Percentiles rank a stretch among this genome's conserved stretches.
Conservation (phyloP, 495 filamentous ascomycete genomes). For the Penicillium lagena region DNA sequence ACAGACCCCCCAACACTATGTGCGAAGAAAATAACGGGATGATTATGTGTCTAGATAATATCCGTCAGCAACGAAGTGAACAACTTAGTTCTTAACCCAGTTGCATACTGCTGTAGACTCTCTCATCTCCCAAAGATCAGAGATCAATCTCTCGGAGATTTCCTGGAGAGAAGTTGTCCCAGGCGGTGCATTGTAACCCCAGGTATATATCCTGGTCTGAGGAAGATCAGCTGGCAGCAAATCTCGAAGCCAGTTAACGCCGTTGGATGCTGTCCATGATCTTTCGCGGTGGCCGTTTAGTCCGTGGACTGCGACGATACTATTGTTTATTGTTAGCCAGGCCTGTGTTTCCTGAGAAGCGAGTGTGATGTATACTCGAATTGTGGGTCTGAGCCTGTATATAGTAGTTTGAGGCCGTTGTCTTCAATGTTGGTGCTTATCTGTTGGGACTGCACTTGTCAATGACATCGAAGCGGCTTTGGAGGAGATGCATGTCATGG, state of each 20-base stretch:
- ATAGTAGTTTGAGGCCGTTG: background rate
- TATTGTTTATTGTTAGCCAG: background rate
- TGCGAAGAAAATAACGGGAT: constrained; percentile 28
- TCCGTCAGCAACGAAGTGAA: background rate
- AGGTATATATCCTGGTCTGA: constrained; percentile 39
- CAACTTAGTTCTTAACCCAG: too few relatives aligned
- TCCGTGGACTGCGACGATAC: constrained; percentile 24
- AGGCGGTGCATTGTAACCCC: constrained; percentile 38
- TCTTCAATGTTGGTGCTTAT: background rate
- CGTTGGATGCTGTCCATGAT: constrained; percentile 33
- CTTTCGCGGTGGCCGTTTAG: constrained; percentile 18
- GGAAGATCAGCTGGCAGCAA: constrained; percentile 39
- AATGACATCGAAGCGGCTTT: too few relatives aligned
- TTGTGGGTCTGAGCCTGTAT: background rate
- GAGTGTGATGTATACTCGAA: background rate
- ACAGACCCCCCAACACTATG: constrained; percentile 28
- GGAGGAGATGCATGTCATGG: background rate
- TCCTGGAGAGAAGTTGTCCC: constrained; percentile 12
- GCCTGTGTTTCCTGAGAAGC: background rate
- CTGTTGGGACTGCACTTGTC: too few relatives aligned
- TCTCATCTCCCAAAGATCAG: constrained; percentile 20
- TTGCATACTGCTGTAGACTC: constrained; percentile 11
- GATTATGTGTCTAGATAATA: constrained; percentile 6
- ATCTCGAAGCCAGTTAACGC: constrained; percentile 41
- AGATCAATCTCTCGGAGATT: constrained; percentile 22